phyloP scores from a whole-genome alignment of 345 rosid species.

The Kandelia obovata region DNA sequence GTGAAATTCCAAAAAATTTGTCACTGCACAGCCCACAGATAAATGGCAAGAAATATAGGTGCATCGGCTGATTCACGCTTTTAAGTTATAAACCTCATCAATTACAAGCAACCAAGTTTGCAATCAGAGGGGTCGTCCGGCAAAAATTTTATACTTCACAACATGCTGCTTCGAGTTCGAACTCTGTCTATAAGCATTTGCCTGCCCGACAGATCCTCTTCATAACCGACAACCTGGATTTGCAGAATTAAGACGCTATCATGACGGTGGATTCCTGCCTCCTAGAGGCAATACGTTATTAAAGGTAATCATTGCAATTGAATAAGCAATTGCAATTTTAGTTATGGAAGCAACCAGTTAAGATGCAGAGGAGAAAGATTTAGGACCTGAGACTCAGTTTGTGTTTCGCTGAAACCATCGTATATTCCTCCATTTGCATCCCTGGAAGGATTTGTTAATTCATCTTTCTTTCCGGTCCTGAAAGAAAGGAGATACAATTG shows the following conservation, averaged over 20 bases:
- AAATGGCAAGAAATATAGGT: no score
- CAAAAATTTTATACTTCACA: conserved; percentile 12
- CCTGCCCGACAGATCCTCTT: conserved; percentile 92
- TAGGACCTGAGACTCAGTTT: conserved; percentile 89
- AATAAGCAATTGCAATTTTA: neutral
- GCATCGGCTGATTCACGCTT: no score
- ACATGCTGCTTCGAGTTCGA: conserved; percentile 73
- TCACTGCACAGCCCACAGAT: no score
- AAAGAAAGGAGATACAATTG: conserved; percentile 5
- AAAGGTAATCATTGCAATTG: no score
- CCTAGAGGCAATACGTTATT: neutral
- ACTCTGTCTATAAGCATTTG: conserved; percentile 97
- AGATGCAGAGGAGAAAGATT: conserved; percentile 18
- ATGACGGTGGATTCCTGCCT: neutral
- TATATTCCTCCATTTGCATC: conserved; percentile 37
- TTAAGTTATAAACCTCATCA: no score
- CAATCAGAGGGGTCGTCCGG: no score
- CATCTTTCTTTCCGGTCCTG: conserved; percentile 51
- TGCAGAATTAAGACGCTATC: conserved; percentile 2
- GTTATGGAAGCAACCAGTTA: conserved; percentile 9
- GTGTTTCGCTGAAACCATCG: conserved; percentile 87
- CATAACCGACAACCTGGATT: conserved; percentile 82
- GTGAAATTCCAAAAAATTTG: no score
- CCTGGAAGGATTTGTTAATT: conserved; percentile 28
- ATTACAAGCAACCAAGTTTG: no score